Conservation (phyloP, 495 filamentous ascomycete genomes). For the Gamarada debralockiae region DNA sequence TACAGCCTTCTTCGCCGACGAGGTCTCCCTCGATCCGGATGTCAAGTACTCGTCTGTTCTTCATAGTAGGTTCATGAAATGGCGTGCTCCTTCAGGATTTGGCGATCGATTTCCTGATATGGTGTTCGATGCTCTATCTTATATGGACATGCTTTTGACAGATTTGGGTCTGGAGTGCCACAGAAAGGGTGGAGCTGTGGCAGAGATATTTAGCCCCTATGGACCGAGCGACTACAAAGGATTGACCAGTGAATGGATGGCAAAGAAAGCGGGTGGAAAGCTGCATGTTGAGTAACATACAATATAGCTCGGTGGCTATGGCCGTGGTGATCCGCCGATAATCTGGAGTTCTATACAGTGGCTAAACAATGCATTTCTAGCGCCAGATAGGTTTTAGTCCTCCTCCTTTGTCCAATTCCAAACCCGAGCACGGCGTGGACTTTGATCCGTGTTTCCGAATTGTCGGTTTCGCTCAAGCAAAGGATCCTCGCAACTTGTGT, state of each 20-base stretch:
- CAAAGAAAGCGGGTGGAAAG: too few relatives aligned
- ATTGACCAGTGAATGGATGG: background rate
- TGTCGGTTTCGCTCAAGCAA: too few relatives aligned
- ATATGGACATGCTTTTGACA: slow-evolving; percentile 47
- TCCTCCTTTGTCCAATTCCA: too few relatives aligned
- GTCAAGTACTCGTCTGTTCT: background rate
- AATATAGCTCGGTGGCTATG: too few relatives aligned
- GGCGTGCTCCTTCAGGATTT: slow-evolving; percentile 36
- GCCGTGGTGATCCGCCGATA: too few relatives aligned
- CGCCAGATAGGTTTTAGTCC: too few relatives aligned
- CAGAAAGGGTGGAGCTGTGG: background rate
- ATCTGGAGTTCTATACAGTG: too few relatives aligned
- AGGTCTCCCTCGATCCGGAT: slow-evolving; percentile 15
- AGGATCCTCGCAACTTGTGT: too few relatives aligned
- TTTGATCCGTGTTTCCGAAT: too few relatives aligned
- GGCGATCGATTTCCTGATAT: slow-evolving; percentile 63
- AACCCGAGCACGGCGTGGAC: too few relatives aligned
- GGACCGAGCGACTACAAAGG: background rate
- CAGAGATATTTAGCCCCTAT: background rate
- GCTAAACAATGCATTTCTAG: too few relatives aligned
- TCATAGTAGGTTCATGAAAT: background rate
- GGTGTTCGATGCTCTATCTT: slow-evolving; percentile 71
- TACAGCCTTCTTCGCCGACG: slow-evolving; percentile 51
- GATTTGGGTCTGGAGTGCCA: slow-evolving; percentile 20
- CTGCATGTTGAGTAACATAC: too few relatives aligned